Evolutionary conservation across 805 yeast species (phyloP).

Genomic region (Yarrowia sp.): DNA sequence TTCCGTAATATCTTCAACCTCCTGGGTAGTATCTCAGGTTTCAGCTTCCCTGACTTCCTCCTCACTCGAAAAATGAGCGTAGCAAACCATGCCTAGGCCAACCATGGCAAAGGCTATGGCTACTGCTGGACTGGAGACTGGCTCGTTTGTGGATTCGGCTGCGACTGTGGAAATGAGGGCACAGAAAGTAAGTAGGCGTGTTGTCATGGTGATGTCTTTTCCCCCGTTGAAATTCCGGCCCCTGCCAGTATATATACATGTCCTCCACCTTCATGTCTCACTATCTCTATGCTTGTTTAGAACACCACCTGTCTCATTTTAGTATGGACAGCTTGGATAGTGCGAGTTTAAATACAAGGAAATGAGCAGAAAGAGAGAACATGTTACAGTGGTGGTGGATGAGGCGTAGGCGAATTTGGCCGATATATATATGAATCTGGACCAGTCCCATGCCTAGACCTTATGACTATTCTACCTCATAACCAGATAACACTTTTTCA

Average conservation of each 20-base stretch:
- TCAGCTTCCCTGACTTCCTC: background rate
- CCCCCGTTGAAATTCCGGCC: no score
- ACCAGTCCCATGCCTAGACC: no score
- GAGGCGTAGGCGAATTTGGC: no score
- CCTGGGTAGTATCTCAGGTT: background rate
- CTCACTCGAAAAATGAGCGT: background rate
- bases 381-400: background rate
- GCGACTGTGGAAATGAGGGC: background rate
- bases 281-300: background rate
- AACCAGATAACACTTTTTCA: no score
- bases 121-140: background rate
- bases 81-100: background rate
- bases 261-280: background rate
- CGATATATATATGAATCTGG: no score
- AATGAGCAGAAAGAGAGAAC: background rate
- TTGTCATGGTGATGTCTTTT: no score
- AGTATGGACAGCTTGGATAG: background rate
- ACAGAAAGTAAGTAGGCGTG: background rate
- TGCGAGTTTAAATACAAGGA: background rate
- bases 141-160: background rate
- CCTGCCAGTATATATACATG: no score
- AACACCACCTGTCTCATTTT: background rate
- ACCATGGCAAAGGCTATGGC: background rate
- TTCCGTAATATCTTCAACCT: no score
- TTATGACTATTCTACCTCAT: no score